phyloP scores from a whole-genome alignment of 2,329 filamentous ascomycete species.

The Alternaria alternata region DNA sequence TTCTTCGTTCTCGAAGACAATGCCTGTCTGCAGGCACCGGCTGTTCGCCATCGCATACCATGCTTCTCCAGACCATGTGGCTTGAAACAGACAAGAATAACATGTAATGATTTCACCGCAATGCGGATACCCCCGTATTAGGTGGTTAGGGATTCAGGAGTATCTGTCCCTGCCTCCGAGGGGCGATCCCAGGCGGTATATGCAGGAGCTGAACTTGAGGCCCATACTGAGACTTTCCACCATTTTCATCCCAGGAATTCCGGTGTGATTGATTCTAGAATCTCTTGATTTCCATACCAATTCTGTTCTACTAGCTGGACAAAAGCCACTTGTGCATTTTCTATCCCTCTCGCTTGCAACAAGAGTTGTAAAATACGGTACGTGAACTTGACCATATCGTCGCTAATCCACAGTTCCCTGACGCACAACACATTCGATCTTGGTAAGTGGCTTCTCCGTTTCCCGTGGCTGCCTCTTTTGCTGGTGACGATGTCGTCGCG shows the following conservation, averaged over 20 bases:
- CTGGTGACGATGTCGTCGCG: not conserved
- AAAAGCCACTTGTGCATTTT: not conserved
- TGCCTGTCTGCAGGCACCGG: conserved; percentile 28
- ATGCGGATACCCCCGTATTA: conserved; percentile 5
- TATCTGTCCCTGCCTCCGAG: conserved; percentile 4
- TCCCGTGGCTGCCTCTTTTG: not conserved
- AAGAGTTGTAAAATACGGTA: conserved; percentile 5
- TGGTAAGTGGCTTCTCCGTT: conserved; percentile 18
- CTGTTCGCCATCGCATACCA: conserved; percentile 17
- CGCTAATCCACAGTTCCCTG: conserved; percentile 13
- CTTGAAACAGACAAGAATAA: conserved; percentile 17
- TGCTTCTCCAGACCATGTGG: conserved; percentile 16
- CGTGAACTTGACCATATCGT: conserved; percentile 5
- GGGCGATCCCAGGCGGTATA: conserved; percentile 5
- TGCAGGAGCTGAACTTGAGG: conserved; percentile 12
- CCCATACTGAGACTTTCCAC: conserved; percentile 4
- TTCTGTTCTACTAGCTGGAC: not conserved
- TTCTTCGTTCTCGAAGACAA: conserved; percentile 17
- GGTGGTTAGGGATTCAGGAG: conserved; percentile 8
- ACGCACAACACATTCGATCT: conserved; percentile 19
- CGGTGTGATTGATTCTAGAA: conserved; percentile 9
- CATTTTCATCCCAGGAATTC: conserved; percentile 9
- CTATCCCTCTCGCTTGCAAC: not conserved
- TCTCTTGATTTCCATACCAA: not conserved
- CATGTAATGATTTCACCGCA: conserved; percentile 22